These are phyloP conservation scores for Debaryomyces tyrocola DNA, from an alignment of 805 yeast genomes.

Conservation along the genomic window DNA sequence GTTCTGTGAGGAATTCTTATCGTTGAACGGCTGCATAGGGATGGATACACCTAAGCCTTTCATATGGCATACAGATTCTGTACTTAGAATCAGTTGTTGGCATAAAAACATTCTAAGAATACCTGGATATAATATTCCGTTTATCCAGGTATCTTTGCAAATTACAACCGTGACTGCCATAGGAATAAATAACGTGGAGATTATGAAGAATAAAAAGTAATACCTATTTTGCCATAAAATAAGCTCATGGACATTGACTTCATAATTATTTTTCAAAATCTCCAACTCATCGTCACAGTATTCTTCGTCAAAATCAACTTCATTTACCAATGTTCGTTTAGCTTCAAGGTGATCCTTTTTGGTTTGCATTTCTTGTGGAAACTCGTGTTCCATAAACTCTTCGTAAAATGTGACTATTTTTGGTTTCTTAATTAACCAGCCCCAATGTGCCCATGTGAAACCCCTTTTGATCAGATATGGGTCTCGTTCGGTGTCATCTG, in stretches of 20 bases:
- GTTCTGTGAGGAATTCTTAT: conserved; percentile 69
- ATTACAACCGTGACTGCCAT: conserved; percentile 18
- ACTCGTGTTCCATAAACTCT: conserved; percentile 38
- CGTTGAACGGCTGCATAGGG: conserved; percentile 47
- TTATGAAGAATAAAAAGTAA: conserved; percentile 25
- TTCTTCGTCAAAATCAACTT: conserved; percentile 8
- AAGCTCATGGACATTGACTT: conserved; percentile 18
- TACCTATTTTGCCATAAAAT: conserved; percentile 36
- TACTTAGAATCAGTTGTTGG: conserved; percentile 77
- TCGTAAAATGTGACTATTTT: conserved; percentile 30
- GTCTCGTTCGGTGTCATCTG: conserved; percentile 81
- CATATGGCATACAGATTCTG: conserved; percentile 81
- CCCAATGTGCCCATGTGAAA: conserved; percentile 78
- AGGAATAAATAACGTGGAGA: conserved; percentile 34
- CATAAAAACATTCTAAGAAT: conserved; percentile 65
- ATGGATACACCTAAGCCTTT: conserved; percentile 65
- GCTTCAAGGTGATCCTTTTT: conserved; percentile 5
- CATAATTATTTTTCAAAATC: conserved; percentile 13
- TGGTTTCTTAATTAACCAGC: conserved; percentile 78
- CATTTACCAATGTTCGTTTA: conserved; percentile 28
- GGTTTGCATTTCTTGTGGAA: conserved; percentile 16
- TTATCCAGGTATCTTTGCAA: conserved; percentile 29
- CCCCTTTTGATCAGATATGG: conserved; percentile 87
- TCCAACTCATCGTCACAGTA: conserved; percentile 8
- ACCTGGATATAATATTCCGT: conserved; percentile 67